A percentile compares a stretch with the other conserved stretches of the same genome.
Evolutionary conservation across 306 rosid genomes (phyloP).

Genomic region (Prunus salicina): DNA sequence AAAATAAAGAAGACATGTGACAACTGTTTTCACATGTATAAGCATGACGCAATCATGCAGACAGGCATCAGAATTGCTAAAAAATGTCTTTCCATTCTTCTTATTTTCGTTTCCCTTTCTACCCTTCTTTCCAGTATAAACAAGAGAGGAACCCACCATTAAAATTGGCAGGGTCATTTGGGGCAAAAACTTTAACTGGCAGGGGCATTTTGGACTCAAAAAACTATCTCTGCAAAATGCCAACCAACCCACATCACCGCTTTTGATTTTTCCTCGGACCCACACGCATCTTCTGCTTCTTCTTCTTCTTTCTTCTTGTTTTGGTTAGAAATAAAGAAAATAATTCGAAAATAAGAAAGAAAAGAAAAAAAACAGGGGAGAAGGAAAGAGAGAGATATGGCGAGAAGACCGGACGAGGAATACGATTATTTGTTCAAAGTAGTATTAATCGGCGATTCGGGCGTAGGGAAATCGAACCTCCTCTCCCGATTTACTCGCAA

Average conservation of each 20-base stretch:
- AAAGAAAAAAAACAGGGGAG: neutral
- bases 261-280: neutral
- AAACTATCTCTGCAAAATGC: neutral
- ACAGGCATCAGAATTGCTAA: neutral
- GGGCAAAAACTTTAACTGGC: neutral
- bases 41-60: neutral
- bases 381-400: conserved; percentile 33
- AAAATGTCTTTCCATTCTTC: neutral
- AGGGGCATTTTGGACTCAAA: neutral
- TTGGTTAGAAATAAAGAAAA: neutral
- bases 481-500: conserved; percentile 98
- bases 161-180: neutral
- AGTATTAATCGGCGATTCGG: conserved; percentile 89
- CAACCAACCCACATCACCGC: neutral
- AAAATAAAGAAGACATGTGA: neutral
- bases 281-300: neutral
- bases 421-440: conserved; percentile 94
- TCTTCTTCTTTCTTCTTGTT: neutral
- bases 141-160: neutral
- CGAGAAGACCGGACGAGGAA: conserved; percentile 76
- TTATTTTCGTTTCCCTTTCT: neutral
- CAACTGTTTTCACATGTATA: neutral
- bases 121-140: neutral
- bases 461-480: conserved; percentile 92
- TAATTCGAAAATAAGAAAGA: neutral